phyloP scores from a whole-genome alignment of 441 rosid genomes.

The Arabidopsis hybrid region DNA sequence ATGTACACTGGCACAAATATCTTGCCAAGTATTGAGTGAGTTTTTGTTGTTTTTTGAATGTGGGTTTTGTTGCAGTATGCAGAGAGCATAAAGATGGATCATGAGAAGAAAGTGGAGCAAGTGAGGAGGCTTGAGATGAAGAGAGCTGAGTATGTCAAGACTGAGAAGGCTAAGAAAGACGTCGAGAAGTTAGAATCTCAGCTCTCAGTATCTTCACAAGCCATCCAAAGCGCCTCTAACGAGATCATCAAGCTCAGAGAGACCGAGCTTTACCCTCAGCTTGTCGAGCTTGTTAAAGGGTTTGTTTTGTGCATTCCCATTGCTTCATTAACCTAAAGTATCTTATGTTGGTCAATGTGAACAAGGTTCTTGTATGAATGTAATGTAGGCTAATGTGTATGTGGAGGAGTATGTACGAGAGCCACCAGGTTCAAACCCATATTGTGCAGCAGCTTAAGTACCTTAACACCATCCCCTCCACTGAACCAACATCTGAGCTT shows the following conservation, averaged over 20 bases:
- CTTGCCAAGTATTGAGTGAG: conserved; percentile 9
- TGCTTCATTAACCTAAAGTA: too few relatives aligned
- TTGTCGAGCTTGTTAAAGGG: conserved; percentile 90
- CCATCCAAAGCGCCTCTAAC: conserved; percentile 76
- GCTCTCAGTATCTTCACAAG: conserved; percentile 81
- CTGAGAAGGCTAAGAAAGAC: conserved; percentile 80
- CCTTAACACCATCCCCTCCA: conserved; percentile 80
- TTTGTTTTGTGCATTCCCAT: conserved; percentile 44
- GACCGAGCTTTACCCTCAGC: conserved; percentile 86
- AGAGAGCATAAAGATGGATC: conserved; percentile 75
- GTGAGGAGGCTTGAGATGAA: conserved; percentile 84
- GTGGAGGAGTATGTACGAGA: conserved; percentile 99
- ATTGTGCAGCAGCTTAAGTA: conserved; percentile 94
- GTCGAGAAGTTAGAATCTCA: conserved; percentile 88
- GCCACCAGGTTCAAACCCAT: conserved; percentile 93
- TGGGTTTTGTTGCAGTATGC: conserved; percentile 60
- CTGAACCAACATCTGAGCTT: conserved; percentile 85
- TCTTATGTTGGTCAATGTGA: conserved; percentile 1
- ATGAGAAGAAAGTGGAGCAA: conserved; percentile 80
- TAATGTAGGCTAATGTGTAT: conserved; percentile 77
- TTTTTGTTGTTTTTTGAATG: conserved; percentile 36
- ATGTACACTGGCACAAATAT: conserved; percentile 36
- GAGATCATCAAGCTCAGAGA: conserved; percentile 90
- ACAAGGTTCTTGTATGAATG: conserved; percentile 20
- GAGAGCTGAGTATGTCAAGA: conserved; percentile 81